Conservation (phyloP, 2,329 filamentous ascomycete species). For the Tetracladium maxilliforme region DNA sequence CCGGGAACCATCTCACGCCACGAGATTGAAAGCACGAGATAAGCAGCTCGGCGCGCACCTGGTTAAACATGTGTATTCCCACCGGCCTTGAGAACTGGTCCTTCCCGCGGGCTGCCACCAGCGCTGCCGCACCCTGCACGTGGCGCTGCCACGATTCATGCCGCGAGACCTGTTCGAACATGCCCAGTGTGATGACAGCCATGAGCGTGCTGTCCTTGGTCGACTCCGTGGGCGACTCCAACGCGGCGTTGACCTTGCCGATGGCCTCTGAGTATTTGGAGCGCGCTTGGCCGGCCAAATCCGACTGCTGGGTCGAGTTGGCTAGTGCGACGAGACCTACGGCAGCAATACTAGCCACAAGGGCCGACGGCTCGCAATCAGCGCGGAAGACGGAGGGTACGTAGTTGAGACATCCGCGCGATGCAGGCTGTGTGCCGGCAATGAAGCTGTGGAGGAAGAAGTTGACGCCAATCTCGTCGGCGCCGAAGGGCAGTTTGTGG, state of each 20-base stretch:
- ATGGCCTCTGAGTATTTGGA: constrained; percentile 36
- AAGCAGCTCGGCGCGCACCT: constrained; percentile 33
- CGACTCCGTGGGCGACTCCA: constrained; percentile 26
- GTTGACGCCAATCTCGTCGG: too few relatives aligned
- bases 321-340: too few relatives aligned
- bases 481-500: too few relatives aligned
- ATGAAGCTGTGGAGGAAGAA: too few relatives aligned
- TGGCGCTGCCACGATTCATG: constrained; percentile 37
- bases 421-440: too few relatives aligned
- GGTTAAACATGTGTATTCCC: constrained; percentile 35
- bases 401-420: too few relatives aligned
- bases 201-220: constrained; percentile 36
- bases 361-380: too few relatives aligned
- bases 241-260: constrained; percentile 30
- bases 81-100: constrained; percentile 28
- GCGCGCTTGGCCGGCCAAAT: too few relatives aligned
- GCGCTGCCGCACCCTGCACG: constrained; percentile 32
- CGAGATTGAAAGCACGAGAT: constrained; percentile 38
- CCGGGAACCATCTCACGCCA: constrained; percentile 29
- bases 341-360: too few relatives aligned
- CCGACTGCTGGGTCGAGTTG: too few relatives aligned
- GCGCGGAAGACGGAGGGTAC: too few relatives aligned
- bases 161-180: constrained; percentile 37
- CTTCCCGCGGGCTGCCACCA: constrained; percentile 33
- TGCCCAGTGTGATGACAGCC: constrained; percentile 35